Conservation (phyloP, 345 rosid species). For the Combretum micranthum region DNA sequence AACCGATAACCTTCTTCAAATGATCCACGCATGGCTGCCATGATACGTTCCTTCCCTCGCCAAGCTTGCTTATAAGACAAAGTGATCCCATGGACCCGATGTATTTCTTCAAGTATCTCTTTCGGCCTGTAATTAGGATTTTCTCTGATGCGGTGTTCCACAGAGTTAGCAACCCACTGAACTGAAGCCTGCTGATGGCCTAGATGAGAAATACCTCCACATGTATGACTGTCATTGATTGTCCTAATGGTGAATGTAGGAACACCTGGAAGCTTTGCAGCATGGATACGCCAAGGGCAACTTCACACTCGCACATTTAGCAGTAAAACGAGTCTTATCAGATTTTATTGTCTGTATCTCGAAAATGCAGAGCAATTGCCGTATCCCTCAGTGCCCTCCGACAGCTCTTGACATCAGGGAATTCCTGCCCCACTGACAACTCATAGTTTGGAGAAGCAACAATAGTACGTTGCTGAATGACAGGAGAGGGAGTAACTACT, state of each 20-base stretch:
- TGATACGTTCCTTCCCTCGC: constrained; percentile 98
- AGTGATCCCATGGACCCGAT: constrained; percentile 87
- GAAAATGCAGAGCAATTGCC: constrained; percentile 93
- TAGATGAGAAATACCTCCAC: constrained; percentile 93
- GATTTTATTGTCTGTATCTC: constrained; percentile 98
- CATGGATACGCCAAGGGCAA: constrained; percentile 98
- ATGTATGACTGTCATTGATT: constrained; percentile 70
- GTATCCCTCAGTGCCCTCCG: constrained; percentile 91
- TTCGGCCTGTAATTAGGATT: constrained; percentile 96
- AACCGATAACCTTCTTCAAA: constrained; percentile 95
- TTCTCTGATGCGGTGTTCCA: constrained; percentile 85
- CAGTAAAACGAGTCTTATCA: constrained; percentile 98
- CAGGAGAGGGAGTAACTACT: constrained; percentile 26
- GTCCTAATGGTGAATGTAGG: constrained; percentile 96
- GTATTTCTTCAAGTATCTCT: constrained; percentile 97
- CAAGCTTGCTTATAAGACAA: constrained; percentile 98
- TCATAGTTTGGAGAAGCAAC: constrained; percentile 42
- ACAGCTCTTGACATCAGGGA: constrained; percentile 95
- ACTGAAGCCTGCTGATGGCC: constrained; percentile 99
- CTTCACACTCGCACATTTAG: constrained; percentile 95
- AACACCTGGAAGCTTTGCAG: constrained; percentile 96
- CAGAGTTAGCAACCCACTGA: constrained; percentile 96
- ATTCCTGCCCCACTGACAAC: constrained; percentile 88
- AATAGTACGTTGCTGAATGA: constrained; percentile 66
- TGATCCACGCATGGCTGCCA: constrained; percentile 98